Percentiles rank a stretch among this genome's conserved stretches.
phyloP scores from a whole-genome alignment of 805 yeast species.

The Metschnikowia picachoensis region DNA sequence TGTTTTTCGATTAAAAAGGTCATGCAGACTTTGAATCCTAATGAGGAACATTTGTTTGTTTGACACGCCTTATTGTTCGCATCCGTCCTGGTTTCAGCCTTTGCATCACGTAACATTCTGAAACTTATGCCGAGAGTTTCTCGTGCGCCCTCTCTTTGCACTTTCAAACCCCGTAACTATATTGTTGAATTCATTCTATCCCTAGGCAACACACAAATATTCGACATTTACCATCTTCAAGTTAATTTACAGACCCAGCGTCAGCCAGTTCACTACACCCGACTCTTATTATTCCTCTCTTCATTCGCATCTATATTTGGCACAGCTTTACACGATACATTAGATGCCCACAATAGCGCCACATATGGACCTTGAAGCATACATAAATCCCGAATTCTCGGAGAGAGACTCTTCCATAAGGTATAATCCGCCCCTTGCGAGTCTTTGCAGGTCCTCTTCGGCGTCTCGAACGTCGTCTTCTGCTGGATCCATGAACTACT shows the following conservation, averaged over 20 bases:
- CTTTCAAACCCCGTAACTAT: neutral
- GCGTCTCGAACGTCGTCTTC: conserved; percentile 5
- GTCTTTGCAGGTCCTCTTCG: conserved; percentile 5
- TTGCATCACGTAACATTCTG: conserved; percentile 9
- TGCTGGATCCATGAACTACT: conserved; percentile 28
- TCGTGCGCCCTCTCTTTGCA: conserved; percentile 5
- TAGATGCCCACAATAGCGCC: conserved; percentile 5
- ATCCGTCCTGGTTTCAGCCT: conserved; percentile 4
- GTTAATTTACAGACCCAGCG: neutral
- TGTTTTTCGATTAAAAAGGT: too few relatives aligned
- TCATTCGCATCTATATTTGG: neutral
- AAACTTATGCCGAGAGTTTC: conserved; percentile 4
- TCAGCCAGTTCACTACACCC: too few relatives aligned
- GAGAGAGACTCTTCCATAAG: conserved; percentile 6
- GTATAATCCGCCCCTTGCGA: conserved; percentile 9
- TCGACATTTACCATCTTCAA: neutral
- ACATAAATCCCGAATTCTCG: neutral
- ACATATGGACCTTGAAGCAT: conserved; percentile 7
- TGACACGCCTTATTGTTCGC: neutral
- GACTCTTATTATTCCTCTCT: neutral
- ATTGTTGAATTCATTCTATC: too few relatives aligned
- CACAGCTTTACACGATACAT: neutral
- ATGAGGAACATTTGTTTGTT: neutral
- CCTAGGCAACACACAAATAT: neutral
- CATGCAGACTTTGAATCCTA: neutral